Conservation (phyloP, 805 yeast species). For the Monosporozyma aerobia region DNA sequence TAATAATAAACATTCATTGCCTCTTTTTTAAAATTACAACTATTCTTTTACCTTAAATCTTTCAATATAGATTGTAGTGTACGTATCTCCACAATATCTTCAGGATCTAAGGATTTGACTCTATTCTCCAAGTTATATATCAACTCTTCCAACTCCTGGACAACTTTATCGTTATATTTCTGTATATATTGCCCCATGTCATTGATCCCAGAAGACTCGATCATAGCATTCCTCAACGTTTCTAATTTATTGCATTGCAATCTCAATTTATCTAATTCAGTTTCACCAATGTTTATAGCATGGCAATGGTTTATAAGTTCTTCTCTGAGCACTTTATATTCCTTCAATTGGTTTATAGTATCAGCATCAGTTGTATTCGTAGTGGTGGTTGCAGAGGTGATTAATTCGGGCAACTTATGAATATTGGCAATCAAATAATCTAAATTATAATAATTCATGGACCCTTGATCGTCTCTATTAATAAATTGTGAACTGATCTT, state of each 20-base stretch:
- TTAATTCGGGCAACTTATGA: conserved; percentile 18
- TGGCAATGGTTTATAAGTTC: conserved; percentile 14
- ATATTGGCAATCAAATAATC: conserved; percentile 16
- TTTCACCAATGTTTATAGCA: conserved; percentile 12
- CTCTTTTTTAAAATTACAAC: neutral
- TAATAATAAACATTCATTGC: conserved; percentile 1
- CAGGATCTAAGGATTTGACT: conserved; percentile 8
- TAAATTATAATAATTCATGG: conserved; percentile 3
- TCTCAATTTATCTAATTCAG: conserved; percentile 2
- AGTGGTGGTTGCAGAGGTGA: neutral
- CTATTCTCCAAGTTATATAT: conserved; percentile 12
- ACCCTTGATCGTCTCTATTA: neutral
- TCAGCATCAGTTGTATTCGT: too few relatives aligned
- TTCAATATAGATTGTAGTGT: neutral
- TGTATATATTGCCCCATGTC: conserved; percentile 9
- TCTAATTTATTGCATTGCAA: conserved; percentile 6
- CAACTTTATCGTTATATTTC: conserved; percentile 7
- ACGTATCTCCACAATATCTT: neutral
- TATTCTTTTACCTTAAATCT: neutral
- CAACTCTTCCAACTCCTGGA: conserved; percentile 10
- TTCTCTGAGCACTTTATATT: conserved; percentile 19
- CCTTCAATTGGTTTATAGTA: conserved; percentile 12
- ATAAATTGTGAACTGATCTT: neutral
- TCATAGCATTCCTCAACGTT: conserved; percentile 6
- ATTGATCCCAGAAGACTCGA: conserved; percentile 1